Evolutionary conservation across 2,329 filamentous ascomycete genomes (phyloP).

Genomic region (Biscogniauxia marginata): DNA sequence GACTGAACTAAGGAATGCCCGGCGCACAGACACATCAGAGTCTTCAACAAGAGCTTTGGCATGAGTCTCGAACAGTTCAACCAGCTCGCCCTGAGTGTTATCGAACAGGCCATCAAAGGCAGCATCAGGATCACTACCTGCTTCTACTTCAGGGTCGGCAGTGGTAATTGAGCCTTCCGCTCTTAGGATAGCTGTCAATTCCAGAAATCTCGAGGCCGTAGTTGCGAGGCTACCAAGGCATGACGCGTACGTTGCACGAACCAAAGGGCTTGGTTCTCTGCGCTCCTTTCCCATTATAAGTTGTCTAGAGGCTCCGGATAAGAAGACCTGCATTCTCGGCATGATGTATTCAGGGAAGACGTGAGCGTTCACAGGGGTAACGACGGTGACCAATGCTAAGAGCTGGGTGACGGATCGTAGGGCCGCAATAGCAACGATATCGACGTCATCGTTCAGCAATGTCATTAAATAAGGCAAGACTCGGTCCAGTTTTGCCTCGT

Average conservation of each 20-base stretch:
- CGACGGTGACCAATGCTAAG: conserved; percentile 80
- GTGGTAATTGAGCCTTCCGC: conserved; percentile 79
- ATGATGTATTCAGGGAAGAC: conserved; percentile 68
- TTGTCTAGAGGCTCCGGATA: conserved; percentile 42
- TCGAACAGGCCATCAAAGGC: conserved; percentile 85
- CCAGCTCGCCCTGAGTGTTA: conserved; percentile 76
- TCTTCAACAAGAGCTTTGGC: conserved; percentile 91
- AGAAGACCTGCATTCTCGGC: conserved; percentile 57
- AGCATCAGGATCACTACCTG: conserved; percentile 63
- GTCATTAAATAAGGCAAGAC: conserved; percentile 87
- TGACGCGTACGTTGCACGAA: conserved; percentile 88
- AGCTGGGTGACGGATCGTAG: conserved; percentile 86
- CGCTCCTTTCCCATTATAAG: conserved; percentile 35
- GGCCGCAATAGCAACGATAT: conserved; percentile 82
- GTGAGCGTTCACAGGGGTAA: conserved; percentile 74
- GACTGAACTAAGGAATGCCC: conserved; percentile 89
- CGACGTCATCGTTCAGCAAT: conserved; percentile 76
- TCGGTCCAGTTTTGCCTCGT: conserved; percentile 93
- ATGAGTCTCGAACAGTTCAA: conserved; percentile 81
- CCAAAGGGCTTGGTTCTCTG: conserved; percentile 61
- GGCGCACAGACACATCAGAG: conserved; percentile 76
- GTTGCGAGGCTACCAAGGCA: conserved; percentile 86
- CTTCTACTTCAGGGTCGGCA: conserved; percentile 76
- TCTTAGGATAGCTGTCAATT: conserved; percentile 84
- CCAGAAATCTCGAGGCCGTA: conserved; percentile 80